These are phyloP conservation scores for Chlorencoelia australis DNA, from an alignment of 2,329 filamentous ascomycete genomes.

Conservation along the genomic window DNA sequence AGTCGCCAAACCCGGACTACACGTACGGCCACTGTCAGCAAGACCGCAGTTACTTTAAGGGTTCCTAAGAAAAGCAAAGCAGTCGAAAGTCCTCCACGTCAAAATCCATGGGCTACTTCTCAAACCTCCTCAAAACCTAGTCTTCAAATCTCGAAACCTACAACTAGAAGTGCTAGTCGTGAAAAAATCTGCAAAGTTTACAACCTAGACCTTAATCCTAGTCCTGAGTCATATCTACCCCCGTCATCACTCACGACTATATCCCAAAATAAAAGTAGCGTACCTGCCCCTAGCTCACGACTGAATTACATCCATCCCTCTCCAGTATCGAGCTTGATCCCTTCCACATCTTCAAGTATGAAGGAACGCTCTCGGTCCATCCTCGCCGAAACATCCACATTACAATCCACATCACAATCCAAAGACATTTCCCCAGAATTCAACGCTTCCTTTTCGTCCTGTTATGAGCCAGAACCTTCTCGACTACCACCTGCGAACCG, in stretches of 20 bases:
- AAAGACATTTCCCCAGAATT: not conserved
- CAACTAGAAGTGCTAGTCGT: not conserved
- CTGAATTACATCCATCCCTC: not conserved
- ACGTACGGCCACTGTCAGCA: not conserved
- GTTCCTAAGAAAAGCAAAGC: constrained; percentile 4
- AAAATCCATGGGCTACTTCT: constrained; percentile 5
- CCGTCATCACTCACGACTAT: not conserved
- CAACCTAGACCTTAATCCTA: not conserved
- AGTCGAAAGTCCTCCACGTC: not conserved
- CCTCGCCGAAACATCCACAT: too few relatives aligned
- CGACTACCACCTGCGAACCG: not conserved
- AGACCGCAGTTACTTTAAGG: too few relatives aligned
- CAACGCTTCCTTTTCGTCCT: not conserved
- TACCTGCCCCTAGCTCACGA: not conserved
- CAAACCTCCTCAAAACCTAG: constrained; percentile 3
- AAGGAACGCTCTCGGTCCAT: too few relatives aligned
- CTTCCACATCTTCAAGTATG: too few relatives aligned
- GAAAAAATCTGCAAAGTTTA: not conserved
- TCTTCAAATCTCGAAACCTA: constrained; percentile 1
- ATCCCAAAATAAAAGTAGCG: not conserved
- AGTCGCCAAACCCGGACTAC: not conserved
- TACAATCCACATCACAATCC: too few relatives aligned
- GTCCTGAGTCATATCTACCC: not conserved
- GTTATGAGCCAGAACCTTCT: not conserved
- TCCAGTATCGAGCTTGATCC: too few relatives aligned